Conservation (phyloP, 345 rosid genomes). For the Rhodamnia rubescens region DNA sequence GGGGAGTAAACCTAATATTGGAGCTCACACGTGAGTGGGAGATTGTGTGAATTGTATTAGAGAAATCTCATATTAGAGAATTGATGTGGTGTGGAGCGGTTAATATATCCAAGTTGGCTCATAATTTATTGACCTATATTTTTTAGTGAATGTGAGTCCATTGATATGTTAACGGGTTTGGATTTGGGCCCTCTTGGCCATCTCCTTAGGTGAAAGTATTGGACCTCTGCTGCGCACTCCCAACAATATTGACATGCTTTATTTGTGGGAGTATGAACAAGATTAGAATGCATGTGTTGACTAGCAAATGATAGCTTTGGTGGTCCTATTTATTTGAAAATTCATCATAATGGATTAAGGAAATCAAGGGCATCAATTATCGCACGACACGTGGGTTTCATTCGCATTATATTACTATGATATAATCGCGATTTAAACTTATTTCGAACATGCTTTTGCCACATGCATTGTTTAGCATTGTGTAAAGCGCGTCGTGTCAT, state of each 20-base stretch:
- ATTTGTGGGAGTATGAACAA: background rate
- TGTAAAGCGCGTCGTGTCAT: background rate
- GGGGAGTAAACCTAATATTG: too few relatives aligned
- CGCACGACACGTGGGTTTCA: background rate
- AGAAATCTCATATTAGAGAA: too few relatives aligned
- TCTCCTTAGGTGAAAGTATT: too few relatives aligned
- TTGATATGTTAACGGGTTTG: too few relatives aligned
- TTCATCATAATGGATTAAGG: background rate
- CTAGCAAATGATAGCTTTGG: background rate
- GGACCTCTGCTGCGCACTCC: too few relatives aligned
- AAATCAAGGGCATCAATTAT: background rate
- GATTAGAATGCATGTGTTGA: background rate
- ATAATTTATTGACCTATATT: too few relatives aligned
- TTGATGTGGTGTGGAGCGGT: too few relatives aligned
- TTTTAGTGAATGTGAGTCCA: too few relatives aligned
- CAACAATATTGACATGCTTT: background rate
- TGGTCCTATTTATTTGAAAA: background rate
- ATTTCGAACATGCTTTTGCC: background rate
- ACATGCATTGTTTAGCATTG: background rate
- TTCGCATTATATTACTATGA: background rate
- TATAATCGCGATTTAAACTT: background rate
- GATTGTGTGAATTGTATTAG: too few relatives aligned
- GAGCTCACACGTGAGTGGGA: too few relatives aligned
- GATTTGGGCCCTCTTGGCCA: too few relatives aligned
- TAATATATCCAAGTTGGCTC: too few relatives aligned